Evolutionary conservation across 2,329 filamentous ascomycete species (phyloP), one percentile per base, ranked within the genome.

Genomic region (Parastagonospora avenae): DNA sequence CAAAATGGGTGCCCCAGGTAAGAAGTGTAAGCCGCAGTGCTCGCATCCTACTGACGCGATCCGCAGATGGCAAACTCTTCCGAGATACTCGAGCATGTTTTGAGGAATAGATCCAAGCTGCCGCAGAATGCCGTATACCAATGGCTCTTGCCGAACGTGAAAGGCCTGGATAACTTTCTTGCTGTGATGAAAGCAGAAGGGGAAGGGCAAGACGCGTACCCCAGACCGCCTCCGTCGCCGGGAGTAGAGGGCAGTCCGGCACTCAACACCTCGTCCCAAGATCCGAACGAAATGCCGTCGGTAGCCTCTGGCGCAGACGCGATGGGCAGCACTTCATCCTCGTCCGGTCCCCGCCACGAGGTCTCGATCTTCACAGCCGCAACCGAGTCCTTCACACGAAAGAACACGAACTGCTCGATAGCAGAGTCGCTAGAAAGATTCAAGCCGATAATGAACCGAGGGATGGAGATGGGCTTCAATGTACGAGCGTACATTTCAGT

Each of bases 1-100:
- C 91, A 1, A 91, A 90, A 83, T 92, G 89, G 84, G 87, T 92
- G 42, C 91, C 91, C 3, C 91, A 94, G 80, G 85, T 91, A 5
- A 49, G 58, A 37, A 24, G 24, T n/a, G 11, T 33, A n/a, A 14
- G 15, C 14, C 11, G 12, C 12, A 14, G 15, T 15, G 33, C 6
- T n/a, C 12, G 32, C 12, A 16, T 87, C 88, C 3, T 48, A 41
- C 62, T 70, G 50, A 71, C 41, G 11, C 16, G 9, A 4, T 7
- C 32, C 41, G 10, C 49, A 91, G 87, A 92, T 93, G 90, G 86
- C 87, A 57, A 88, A 90, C 64, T 92, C 90, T 2, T 83, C 84
- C 67, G 82, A 89, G 35, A 90, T 94, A 40, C 82, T 94, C 49
- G 76, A 88, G 56, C 84, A 90, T 63, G 77, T 92, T 46, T 79